A percentile compares a stretch with the other conserved stretches of the same genome.
Evolutionary conservation across 23 red algal species (phyloP).

Genomic region (Gracilariopsis chorda): DNA sequence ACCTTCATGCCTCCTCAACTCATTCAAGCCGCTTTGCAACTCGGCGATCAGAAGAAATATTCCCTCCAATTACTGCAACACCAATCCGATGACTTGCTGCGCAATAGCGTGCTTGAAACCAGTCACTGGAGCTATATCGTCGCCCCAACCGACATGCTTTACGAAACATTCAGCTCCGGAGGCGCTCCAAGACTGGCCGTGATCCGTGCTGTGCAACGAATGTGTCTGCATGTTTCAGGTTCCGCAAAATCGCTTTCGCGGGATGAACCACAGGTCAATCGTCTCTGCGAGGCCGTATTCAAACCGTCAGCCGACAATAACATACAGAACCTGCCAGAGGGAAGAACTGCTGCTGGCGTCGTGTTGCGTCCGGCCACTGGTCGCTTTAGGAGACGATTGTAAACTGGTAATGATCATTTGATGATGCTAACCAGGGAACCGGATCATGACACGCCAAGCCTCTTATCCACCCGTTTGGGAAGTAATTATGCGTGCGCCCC

Average conservation of each 20-base stretch:
- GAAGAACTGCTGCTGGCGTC: constrained; percentile 27
- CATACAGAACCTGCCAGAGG: constrained; percentile 26
- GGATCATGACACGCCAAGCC: constrained; percentile 4
- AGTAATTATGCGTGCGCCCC: constrained; percentile 29
- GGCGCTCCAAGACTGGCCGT: neutral
- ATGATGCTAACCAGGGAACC: constrained; percentile 54
- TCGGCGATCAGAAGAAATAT: neutral
- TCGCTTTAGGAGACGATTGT: constrained; percentile 31
- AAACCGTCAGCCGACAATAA: neutral
- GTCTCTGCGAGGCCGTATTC: constrained; percentile 1
- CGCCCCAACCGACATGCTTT: neutral
- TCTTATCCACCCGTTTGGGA: constrained; percentile 12
- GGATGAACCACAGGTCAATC: neutral
- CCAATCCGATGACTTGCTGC: constrained; percentile 17
- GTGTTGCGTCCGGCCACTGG: constrained; percentile 52
- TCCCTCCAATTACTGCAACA: neutral
- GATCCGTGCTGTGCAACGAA: constrained; percentile 6
- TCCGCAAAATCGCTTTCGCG: neutral
- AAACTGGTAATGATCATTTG: neutral
- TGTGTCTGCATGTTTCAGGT: constrained; percentile 40
- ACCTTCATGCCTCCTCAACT: neutral
- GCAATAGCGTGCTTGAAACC: neutral
- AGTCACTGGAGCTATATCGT: constrained; percentile 59
- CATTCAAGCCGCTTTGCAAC: neutral
- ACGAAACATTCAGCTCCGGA: neutral